phyloP scores from a whole-genome alignment of 257 asterid genomes.

The Plectranthus barbatus region DNA sequence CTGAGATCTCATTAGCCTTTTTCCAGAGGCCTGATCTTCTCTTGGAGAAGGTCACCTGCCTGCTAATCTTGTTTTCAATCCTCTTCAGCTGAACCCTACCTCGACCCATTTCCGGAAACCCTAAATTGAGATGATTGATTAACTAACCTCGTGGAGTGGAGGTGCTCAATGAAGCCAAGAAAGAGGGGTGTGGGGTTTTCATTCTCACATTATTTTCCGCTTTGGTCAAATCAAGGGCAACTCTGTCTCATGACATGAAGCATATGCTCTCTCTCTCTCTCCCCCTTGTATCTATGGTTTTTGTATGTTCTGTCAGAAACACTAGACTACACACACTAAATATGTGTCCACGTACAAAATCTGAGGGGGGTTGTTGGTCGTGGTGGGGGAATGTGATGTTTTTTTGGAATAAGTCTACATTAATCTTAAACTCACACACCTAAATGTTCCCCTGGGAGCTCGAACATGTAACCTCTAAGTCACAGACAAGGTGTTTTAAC shows the following conservation, averaged over 20 bases:
- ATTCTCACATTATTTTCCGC: slow-evolving; percentile 12
- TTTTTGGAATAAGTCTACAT: no score
- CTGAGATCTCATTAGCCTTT: slow-evolving; percentile 88
- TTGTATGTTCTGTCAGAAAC: neutral
- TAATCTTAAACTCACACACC: no score
- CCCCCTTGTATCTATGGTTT: neutral
- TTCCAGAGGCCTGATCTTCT: slow-evolving; percentile 59
- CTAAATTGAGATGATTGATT: no score
- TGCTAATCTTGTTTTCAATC: slow-evolving; percentile 81
- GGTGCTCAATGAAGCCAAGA: no score
- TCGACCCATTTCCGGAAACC: slow-evolving; percentile 80
- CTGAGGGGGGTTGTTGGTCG: no score
- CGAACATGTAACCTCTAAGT: no score
- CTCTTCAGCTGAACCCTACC: slow-evolving; percentile 67
- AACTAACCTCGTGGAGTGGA: no score
- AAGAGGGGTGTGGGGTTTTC: neutral
- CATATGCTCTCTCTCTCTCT: neutral
- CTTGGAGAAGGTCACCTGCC: slow-evolving; percentile 68
- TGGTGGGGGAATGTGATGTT: no score
- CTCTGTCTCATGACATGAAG: slow-evolving; percentile 11
- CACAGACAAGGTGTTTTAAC: no score
- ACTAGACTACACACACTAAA: no score
- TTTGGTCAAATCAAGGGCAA: slow-evolving; percentile 15
- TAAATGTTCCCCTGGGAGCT: no score
- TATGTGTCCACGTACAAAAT: no score